Evolutionary conservation across 129 eudicot genomes (phyloP), one percentile per base, ranked within the genome.

Genomic region (Dittrichia graveolens): DNA sequence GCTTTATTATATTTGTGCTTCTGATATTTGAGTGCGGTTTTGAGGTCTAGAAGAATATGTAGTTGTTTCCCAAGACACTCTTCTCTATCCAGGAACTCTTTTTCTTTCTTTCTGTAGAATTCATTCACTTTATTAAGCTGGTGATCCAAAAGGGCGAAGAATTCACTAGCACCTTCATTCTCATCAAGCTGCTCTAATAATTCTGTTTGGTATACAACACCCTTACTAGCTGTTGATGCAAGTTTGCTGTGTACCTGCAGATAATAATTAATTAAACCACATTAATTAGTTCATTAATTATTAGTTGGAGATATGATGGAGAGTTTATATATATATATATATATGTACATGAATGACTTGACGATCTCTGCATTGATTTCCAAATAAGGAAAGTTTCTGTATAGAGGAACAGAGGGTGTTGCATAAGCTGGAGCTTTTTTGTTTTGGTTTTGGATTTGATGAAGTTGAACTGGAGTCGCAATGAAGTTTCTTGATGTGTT

Each of bases 121-220:
- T 86, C 93, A 47, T 95, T 95, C 81, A 95, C 99, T 76, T 95
- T 95, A 82, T 95, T 95, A 74, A 95, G 97, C 65, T 95, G 97
- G 24, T 52, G 91, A 74, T 95, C 99, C 82, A 95, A 79, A 73
- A 82, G 82, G 0, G 89, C 76, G n/a, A 95, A 95, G 65, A 90
- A 90, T 55, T 88, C 96, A 48, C 60, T 60, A 35, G 90, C 88
- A 31, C 91, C 93, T 67, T 95, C 94, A 50, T 79, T 69, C 41
- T 83, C 88, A 56, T 81, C 84, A 76, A 95, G 83, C 49, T 90
- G 87, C 80, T 95, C 99, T 12, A 90, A 77, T 80, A 95, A 67
- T 79, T 95, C 94, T 4, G 99, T 95, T 79, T 90, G 88, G 62
- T 95, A 95, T 70, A 84, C 44, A 71, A 88, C 88, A 12, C 85